phyloP scores from a whole-genome alignment of 257 asterid genomes.

The Solanum phureja region DNA sequence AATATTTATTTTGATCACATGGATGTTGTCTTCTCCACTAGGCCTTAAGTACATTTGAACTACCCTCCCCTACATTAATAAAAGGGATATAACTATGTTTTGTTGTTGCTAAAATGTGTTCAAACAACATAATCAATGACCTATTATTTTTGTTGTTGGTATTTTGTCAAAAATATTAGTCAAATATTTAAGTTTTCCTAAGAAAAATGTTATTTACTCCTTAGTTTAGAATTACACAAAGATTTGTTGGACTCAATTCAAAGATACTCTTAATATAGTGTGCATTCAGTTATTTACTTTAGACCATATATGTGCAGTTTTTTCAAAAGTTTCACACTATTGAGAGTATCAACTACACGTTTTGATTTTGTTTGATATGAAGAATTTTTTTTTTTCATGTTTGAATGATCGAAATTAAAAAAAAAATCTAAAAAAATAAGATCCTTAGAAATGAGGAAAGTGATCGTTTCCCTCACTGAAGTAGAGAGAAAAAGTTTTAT shows the following conservation, averaged over 20 bases:
- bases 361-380: neutral
- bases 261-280: neutral
- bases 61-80: neutral
- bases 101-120: neutral
- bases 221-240: neutral
- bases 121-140: neutral
- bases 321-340: neutral
- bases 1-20: conserved; percentile 27
- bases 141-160: neutral
- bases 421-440: neutral
- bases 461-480: neutral
- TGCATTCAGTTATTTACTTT: neutral
- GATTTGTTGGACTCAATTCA: neutral
- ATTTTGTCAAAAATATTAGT: neutral
- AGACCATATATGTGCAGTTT: rapidly evolving
- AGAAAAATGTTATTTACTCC: neutral
- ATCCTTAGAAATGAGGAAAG: neutral
- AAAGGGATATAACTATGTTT: neutral
- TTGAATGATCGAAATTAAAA: neutral
- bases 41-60: neutral
- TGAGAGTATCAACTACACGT: neutral
- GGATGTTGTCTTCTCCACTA: neutral
- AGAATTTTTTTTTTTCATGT: neutral
- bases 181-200: neutral
- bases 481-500: neutral